phyloP scores from a whole-genome alignment of 1,284 basidiomycete species.

The Moniliella sp. region DNA sequence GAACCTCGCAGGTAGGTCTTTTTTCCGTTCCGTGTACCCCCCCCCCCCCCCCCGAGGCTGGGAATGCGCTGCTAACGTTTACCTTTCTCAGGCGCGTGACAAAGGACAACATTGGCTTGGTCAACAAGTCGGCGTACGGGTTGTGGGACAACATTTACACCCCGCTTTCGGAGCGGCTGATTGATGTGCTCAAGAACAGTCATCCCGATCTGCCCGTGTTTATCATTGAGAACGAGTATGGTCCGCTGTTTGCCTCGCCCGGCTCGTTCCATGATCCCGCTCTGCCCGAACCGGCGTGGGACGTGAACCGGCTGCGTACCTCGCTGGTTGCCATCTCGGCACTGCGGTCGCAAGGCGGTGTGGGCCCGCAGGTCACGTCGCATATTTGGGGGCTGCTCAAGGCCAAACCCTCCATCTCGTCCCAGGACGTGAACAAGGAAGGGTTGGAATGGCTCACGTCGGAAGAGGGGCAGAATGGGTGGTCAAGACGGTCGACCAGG shows the following conservation, averaged over 20 bases:
- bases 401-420: conserved; percentile 36
- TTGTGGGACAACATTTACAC: conserved; percentile 73
- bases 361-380: conserved; percentile 69
- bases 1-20: conserved; percentile 17
- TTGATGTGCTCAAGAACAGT: conserved; percentile 61
- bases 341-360: conserved; percentile 60
- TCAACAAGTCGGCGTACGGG: conserved; percentile 14
- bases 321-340: conserved; percentile 76
- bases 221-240: conserved; percentile 75
- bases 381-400: conserved; percentile 85
- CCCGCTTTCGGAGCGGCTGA: conserved; percentile 68
- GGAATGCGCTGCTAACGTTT: too few relatives aligned
- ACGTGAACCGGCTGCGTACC: conserved; percentile 64
- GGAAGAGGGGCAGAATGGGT: conserved; percentile 86
- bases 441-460: conserved; percentile 57
- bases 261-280: conserved; percentile 38
- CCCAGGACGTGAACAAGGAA: conserved; percentile 38
- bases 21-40: too few relatives aligned
- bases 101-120: conserved; percentile 6
- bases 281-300: conserved; percentile 33
- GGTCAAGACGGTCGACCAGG: too few relatives aligned
- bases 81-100: conserved; percentile 10
- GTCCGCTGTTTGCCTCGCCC: conserved; percentile 52
- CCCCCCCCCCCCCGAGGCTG: too few relatives aligned
- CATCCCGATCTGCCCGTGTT: conserved; percentile 51